Base-by-base conservation (phyloP, 73 alveolate genomes). In the Urostyla sp. region DNA sequence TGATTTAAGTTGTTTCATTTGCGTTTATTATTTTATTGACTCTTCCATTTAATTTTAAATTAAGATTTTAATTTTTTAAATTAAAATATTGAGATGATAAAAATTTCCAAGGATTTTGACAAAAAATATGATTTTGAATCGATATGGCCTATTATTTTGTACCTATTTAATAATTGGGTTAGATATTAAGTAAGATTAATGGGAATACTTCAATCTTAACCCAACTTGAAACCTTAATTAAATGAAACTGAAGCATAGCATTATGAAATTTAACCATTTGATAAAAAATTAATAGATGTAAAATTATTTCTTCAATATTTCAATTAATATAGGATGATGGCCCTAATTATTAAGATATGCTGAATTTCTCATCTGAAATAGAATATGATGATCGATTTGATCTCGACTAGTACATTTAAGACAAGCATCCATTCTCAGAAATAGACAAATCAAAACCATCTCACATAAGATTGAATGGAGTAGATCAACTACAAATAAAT, bases 141-240 rank as follows among this genome's bases (percentile, higher is more conserved):
- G 7, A 73, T 83, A 16, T 83, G 91, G 91, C 91, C 91, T 13
- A 46, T 83, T 49, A 54, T 83, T 60, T 31, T 83, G 23, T 83
- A 60, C 37, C 56, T 83, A 4, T 66, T 83, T 46, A 83, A 83
- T 31, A 72, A 83, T 59, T 83, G 91, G 91, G 82, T 83, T 27
- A 3, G 87, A 10, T 81, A 83, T 31, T 60, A 83, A 38, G 84
- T 72, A 10, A n/a, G 51, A 0, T 49, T 83, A 43, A 83, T 75
- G 69, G 52, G 57, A 23, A 7, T 63, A 27, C 18, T 50, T 21
- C 51, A 44, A 15, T 43, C 27, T 13, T 26, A 54, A 37, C 59
- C 59, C 16, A 46, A 66, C 28, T 26, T 40, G n/a, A 66, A 66
- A 26, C 20, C 13, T 21, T 50, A 15, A 21, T 66, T 44, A 31